These are phyloP conservation scores for Anethum foeniculum DNA, from an alignment of 140 eudicot species.

Conservation along the genomic window DNA sequence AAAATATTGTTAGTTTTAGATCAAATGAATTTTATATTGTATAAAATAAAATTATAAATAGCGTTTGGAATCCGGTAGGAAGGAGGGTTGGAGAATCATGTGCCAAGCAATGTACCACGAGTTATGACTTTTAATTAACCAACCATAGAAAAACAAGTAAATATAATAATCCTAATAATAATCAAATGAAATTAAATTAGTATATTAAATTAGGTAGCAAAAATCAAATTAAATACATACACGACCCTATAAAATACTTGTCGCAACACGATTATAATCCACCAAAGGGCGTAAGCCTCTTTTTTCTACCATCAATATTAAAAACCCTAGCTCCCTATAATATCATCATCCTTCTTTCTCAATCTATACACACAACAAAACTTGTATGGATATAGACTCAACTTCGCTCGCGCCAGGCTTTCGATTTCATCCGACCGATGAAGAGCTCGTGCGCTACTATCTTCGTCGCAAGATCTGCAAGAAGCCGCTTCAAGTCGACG, in stretches of 20 bases:
- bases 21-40: no score
- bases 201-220: not conserved
- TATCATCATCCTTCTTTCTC: not conserved
- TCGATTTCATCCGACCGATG: conserved; percentile 97
- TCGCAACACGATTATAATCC: not conserved
- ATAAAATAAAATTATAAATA: no score
- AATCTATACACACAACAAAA: not conserved
- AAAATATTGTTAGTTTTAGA: no score
- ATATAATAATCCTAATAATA: no score
- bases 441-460: conserved; percentile 76
- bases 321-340: not conserved
- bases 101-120: not conserved
- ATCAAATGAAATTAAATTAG: no score
- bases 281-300: not conserved
- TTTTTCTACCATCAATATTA: not conserved
- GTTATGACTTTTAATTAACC: not conserved
- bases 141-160: no score
- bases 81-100: not conserved
- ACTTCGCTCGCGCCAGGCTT: conserved; percentile 70
- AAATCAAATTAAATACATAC: not conserved
- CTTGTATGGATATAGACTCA: conserved; percentile 1
- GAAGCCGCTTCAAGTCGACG: conserved; percentile 58
- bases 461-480: conserved; percentile 66
- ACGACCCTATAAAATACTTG: not conserved
- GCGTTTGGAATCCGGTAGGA: not conserved